These are phyloP conservation scores for Francoa sonchifolia DNA, from an alignment of 441 rosid species.

Conservation along the genomic window DNA sequence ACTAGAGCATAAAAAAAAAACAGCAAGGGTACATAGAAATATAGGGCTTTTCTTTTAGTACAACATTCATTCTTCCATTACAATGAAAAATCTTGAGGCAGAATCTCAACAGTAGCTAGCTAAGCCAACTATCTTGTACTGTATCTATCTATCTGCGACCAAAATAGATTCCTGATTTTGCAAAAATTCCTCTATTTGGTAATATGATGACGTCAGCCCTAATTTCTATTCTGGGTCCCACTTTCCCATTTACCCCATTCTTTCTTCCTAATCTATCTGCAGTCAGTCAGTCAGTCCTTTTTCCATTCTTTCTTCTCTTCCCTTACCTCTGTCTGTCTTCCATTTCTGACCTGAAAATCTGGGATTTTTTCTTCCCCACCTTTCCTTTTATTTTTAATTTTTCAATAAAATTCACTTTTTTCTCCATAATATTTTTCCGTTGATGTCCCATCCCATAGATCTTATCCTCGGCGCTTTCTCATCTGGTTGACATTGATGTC, in stretches of 20 bases:
- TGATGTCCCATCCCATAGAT: slow-evolving; percentile 36
- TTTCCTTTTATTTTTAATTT: neutral
- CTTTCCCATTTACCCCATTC: neutral
- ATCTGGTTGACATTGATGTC: slow-evolving; percentile 37
- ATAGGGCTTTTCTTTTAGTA: too few relatives aligned
- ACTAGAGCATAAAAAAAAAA: too few relatives aligned
- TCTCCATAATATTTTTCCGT: neutral
- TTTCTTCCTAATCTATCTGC: neutral
- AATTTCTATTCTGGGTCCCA: neutral
- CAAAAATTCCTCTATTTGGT: slow-evolving; percentile 7
- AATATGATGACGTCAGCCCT: slow-evolving; percentile 7
- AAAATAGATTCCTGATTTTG: slow-evolving; percentile 20
- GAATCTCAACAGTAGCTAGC: slow-evolving; percentile 42
- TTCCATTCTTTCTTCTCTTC: neutral
- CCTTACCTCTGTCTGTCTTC: neutral
- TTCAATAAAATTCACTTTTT: neutral
- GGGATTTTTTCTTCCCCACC: too few relatives aligned
- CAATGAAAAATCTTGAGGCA: slow-evolving; percentile 24
- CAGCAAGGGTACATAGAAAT: too few relatives aligned
- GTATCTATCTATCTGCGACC: too few relatives aligned
- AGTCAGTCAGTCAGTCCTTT: neutral
- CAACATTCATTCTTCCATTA: too few relatives aligned
- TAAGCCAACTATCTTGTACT: too few relatives aligned
- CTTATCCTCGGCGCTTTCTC: slow-evolving; percentile 48
- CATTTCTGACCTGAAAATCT: slow-evolving; percentile 13